phyloP scores from a whole-genome alignment of 306 rosid genomes.

The Vachellia collinsii region DNA sequence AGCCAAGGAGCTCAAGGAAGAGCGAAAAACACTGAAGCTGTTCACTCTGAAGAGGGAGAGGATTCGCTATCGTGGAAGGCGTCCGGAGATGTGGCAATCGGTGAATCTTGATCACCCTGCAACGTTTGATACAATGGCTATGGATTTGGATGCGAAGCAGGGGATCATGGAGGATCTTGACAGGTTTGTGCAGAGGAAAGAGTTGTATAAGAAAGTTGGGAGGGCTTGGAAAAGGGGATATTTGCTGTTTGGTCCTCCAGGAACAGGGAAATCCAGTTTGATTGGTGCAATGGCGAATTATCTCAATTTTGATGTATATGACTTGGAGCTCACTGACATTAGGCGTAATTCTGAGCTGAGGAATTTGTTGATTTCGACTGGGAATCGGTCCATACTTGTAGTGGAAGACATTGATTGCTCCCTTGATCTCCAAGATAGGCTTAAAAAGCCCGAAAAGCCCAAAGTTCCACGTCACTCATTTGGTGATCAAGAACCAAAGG shows the following conservation, averaged over 20 bases:
- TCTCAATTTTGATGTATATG: conserved; percentile 41
- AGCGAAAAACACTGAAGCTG: conserved; percentile 38
- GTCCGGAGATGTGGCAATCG: conserved; percentile 31
- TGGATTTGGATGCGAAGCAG: conserved; percentile 40
- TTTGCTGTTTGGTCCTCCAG: conserved; percentile 46
- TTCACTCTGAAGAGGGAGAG: conserved; percentile 13
- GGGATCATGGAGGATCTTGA: conserved; percentile 36
- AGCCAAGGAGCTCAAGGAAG: conserved; percentile 32
- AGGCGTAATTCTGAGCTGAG: conserved; percentile 37
- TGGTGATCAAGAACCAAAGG: conserved; percentile 12
- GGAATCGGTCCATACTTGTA: conserved; percentile 37
- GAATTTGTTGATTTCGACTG: conserved; percentile 31
- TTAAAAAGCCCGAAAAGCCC: background rate
- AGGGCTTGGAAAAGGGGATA: conserved; percentile 53
- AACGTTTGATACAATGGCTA: conserved; percentile 38
- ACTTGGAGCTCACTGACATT: conserved; percentile 40
- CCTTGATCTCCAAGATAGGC: conserved; percentile 31
- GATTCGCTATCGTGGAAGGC: background rate
- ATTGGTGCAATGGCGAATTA: conserved; percentile 48
- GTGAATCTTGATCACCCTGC: conserved; percentile 43
- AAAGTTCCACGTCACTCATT: background rate
- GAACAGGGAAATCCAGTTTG: conserved; percentile 49
- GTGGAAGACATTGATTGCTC: conserved; percentile 46
- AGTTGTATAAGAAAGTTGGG: conserved; percentile 43
- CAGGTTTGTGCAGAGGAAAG: conserved; percentile 38